A percentile compares a stretch with the other conserved stretches of the same genome.
Conservation (phyloP, 345 rosid genomes). For the Citrus sp. region DNA sequence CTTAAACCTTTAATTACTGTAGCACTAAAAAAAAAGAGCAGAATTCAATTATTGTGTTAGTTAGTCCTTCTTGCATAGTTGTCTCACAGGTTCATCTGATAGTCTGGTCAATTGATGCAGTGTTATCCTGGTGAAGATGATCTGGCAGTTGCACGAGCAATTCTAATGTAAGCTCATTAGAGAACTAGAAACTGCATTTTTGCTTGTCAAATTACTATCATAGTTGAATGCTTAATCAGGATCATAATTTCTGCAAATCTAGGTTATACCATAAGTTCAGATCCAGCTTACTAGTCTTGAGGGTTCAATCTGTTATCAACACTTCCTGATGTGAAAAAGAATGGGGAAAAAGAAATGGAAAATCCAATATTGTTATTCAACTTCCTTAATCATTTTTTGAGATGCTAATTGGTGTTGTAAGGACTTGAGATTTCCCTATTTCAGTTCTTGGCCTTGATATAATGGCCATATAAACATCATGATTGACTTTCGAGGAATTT, state of each 20-base stretch:
- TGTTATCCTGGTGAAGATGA: conserved; percentile 99
- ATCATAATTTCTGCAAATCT: not conserved
- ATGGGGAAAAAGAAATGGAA: not conserved
- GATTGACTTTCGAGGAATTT: not conserved
- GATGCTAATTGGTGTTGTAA: not conserved
- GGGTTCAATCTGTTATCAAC: not conserved
- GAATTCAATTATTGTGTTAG: not conserved
- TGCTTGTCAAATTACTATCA: not conserved
- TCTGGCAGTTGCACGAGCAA: conserved; percentile 78
- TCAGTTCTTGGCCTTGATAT: not conserved
- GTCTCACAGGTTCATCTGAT: conserved; percentile 6
- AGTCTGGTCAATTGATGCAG: conserved; percentile 43
- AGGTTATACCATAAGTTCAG: not conserved
- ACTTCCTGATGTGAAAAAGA: not conserved
- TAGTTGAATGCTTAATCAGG: not conserved
- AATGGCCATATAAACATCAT: not conserved
- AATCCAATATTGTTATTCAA: not conserved
- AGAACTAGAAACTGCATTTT: not conserved
- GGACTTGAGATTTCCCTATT: not conserved
- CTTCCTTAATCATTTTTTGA: not conserved
- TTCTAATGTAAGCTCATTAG: conserved; percentile 56
- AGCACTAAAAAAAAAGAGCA: not conserved
- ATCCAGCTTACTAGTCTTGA: not conserved
- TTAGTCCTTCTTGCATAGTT: not conserved
- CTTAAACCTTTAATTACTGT: not conserved